phyloP scores from a whole-genome alignment of 495 filamentous ascomycete genomes.

The Penicillium robsamsonii region DNA sequence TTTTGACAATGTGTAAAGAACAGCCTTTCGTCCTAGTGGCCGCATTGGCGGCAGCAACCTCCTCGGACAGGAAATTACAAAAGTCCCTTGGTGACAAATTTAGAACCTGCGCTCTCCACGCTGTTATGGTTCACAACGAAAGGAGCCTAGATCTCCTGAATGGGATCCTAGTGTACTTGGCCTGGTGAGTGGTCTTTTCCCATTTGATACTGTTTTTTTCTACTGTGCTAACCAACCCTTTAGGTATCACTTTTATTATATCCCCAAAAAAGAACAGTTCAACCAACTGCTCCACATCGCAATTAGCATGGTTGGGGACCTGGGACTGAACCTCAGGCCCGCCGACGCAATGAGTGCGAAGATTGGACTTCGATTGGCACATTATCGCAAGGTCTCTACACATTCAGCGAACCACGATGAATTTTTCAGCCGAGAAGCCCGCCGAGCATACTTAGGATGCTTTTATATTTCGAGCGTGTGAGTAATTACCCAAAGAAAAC shows the following conservation, averaged over 20 bases:
- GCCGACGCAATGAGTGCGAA: neutral
- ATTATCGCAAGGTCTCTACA: neutral
- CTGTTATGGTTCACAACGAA: neutral
- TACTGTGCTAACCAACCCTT: neutral
- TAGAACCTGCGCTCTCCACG: neutral
- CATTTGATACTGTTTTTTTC: neutral
- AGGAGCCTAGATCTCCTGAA: conserved; percentile 1
- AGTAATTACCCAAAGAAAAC: neutral
- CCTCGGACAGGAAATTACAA: neutral
- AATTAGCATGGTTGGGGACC: neutral
- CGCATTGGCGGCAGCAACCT: neutral
- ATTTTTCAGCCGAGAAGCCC: neutral
- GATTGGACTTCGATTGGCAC: neutral
- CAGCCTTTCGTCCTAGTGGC: neutral
- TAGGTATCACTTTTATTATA: neutral
- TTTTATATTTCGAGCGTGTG: neutral
- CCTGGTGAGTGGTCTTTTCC: neutral
- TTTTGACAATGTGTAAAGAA: neutral
- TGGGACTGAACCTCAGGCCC: neutral
- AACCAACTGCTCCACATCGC: neutral
- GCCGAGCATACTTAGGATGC: neutral
- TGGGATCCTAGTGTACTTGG: neutral
- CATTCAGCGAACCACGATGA: neutral
- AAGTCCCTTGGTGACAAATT: conserved; percentile 1
- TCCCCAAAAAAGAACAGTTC: neutral